These are phyloP conservation scores for Scheffersomyces lignosus DNA, from an alignment of 805 yeast species.

Conservation along the genomic window DNA sequence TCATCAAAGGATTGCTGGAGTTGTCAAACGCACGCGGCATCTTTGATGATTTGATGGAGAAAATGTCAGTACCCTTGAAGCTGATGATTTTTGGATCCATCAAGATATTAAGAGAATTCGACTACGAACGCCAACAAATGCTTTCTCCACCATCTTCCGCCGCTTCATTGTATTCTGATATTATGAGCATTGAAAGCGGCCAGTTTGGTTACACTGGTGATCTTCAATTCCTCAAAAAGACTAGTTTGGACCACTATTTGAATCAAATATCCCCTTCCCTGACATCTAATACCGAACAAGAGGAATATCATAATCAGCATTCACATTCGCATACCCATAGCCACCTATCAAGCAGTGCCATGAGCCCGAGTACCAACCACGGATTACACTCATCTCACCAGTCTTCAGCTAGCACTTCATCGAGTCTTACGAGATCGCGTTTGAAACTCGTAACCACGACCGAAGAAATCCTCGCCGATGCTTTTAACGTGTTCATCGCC, in stretches of 20 bases:
- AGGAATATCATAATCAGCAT: no score
- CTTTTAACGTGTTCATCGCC: constrained; percentile 31
- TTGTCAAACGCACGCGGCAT: constrained; percentile 16
- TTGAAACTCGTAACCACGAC: constrained; percentile 5
- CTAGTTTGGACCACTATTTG: constrained; percentile 17
- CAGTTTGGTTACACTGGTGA: constrained; percentile 9
- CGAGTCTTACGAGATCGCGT: not conserved
- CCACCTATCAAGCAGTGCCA: no score
- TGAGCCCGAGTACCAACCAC: no score
- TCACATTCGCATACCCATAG: not conserved
- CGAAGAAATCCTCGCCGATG: constrained; percentile 33
- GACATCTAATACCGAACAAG: not conserved
- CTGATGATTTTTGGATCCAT: constrained; percentile 25
- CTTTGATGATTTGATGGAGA: constrained; percentile 24
- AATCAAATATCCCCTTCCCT: not conserved
- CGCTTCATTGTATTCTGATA: constrained; percentile 14
- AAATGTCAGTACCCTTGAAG: constrained; percentile 24
- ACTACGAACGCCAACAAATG: constrained; percentile 12
- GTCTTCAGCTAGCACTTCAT: not conserved
- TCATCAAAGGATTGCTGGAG: constrained; percentile 31
- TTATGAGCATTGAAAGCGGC: not conserved
- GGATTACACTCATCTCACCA: not conserved
- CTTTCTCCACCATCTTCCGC: constrained; percentile 9
- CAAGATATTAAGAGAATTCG: constrained; percentile 19
- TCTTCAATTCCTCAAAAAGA: constrained; percentile 7